These are phyloP conservation scores for Gryganskiella cystojenkinii DNA, from an alignment of 192 early-diverging fungal species.

Conservation along the genomic window DNA sequence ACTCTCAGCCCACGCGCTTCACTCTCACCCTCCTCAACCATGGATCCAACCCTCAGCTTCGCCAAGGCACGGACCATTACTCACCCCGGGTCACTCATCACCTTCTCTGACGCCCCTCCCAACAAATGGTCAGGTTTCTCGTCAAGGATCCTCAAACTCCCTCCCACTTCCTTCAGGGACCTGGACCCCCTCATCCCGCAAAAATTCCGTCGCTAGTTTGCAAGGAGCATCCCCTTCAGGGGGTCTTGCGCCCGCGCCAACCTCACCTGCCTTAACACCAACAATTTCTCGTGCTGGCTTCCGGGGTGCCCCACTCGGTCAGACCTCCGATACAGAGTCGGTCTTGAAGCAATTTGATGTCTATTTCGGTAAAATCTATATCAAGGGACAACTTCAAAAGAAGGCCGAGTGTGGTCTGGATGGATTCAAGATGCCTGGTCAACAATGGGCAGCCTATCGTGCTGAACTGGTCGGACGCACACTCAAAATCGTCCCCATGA, in stretches of 20 bases:
- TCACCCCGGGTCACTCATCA: slow-evolving; percentile 25
- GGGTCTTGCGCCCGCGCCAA: no score
- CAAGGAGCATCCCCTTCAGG: no score
- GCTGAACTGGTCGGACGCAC: slow-evolving; percentile 78
- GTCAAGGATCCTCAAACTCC: slow-evolving; percentile 21
- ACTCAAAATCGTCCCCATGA: slow-evolving; percentile 70
- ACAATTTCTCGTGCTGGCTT: slow-evolving; percentile 38
- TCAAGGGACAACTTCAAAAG: slow-evolving; percentile 78
- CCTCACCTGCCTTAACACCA: background rate
- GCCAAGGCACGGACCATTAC: slow-evolving; percentile 38
- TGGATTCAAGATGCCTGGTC: slow-evolving; percentile 66
- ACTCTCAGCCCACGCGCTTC: background rate
- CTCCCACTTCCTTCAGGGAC: slow-evolving; percentile 33
- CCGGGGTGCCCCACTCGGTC: slow-evolving; percentile 47
- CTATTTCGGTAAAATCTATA: slow-evolving; percentile 76
- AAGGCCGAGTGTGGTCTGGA: slow-evolving; percentile 71
- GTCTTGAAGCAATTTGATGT: slow-evolving; percentile 68
- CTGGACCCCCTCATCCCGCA: slow-evolving; percentile 23
- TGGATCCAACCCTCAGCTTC: slow-evolving; percentile 11
- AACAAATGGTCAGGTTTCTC: slow-evolving; percentile 4
- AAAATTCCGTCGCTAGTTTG: slow-evolving; percentile 40
- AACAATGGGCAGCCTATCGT: slow-evolving; percentile 78
- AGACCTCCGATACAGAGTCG: slow-evolving; percentile 57
- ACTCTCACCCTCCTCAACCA: slow-evolving; percentile 1
- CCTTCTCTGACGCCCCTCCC: slow-evolving; percentile 24